These are phyloP conservation scores for Aphanomyces astaci DNA, from an alignment of 352 stramenopile genomes.

Conservation along the genomic window DNA sequence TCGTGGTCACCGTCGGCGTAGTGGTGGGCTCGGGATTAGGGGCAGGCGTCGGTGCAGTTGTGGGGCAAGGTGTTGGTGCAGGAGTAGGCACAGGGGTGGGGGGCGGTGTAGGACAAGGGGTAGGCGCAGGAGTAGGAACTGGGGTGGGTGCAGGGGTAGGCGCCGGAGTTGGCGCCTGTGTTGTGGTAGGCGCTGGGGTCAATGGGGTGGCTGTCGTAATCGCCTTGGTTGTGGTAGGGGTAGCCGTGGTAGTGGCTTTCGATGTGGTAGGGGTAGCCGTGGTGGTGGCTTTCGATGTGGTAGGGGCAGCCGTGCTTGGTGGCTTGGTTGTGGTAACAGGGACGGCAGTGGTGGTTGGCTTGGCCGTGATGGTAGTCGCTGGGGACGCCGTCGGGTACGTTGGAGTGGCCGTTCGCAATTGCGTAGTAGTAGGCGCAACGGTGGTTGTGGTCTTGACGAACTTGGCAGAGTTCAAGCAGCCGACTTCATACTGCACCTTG, in stretches of 20 bases:
- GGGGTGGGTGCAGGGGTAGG: not conserved
- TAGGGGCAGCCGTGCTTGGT: constrained; percentile 14
- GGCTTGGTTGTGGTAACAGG: constrained; percentile 25
- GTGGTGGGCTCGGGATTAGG: constrained; percentile 23
- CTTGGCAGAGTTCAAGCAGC: not conserved
- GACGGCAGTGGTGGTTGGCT: constrained; percentile 29
- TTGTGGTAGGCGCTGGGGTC: not conserved
- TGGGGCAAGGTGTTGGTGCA: constrained; percentile 25
- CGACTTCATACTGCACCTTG: not conserved
- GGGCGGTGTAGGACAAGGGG: not conserved
- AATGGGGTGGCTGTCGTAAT: not conserved
- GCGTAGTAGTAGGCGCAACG: not conserved
- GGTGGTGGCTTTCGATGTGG: constrained; percentile 23
- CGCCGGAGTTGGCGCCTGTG: not conserved
- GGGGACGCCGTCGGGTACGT: not conserved
- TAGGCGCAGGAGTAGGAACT: not conserved
- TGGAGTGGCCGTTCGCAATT: not conserved
- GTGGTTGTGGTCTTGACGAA: not conserved
- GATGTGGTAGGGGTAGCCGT: not conserved
- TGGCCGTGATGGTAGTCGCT: not conserved
- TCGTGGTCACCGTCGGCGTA: constrained; percentile 21
- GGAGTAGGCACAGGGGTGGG: constrained; percentile 24
- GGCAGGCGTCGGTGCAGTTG: constrained; percentile 24
- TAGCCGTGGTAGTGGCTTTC: not conserved
- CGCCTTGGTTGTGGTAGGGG: not conserved